These are phyloP conservation scores for Yarrowia sp. DNA, from an alignment of 805 yeast species.

Conservation along the genomic window DNA sequence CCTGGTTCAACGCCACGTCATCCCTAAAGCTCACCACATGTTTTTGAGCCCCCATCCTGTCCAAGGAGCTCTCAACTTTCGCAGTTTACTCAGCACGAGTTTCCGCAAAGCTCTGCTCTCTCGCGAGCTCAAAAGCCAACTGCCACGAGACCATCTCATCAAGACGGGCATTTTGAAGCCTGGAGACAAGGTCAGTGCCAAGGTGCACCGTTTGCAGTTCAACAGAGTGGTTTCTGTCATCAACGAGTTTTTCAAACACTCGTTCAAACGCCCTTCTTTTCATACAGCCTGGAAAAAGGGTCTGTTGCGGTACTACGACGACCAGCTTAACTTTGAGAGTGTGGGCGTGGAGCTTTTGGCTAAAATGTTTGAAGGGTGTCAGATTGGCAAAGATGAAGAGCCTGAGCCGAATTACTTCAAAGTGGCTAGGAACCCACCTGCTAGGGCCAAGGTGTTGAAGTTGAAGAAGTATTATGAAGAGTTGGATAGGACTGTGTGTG, in stretches of 20 bases:
- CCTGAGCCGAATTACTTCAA: constrained; percentile 16
- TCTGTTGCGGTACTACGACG: constrained; percentile 8
- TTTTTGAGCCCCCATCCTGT: constrained; percentile 12
- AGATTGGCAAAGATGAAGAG: constrained; percentile 17
- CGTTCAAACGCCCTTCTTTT: constrained; percentile 8
- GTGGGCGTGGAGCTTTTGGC: constrained; percentile 17
- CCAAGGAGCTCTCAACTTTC: neutral
- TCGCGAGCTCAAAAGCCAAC: constrained; percentile 5
- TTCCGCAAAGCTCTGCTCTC: constrained; percentile 2
- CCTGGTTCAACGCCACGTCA: neutral
- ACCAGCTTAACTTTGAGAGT: neutral
- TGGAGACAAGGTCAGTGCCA: constrained; percentile 3
- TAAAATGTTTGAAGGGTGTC: constrained; percentile 20
- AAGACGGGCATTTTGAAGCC: neutral
- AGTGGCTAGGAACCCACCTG: neutral
- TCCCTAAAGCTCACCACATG: neutral
- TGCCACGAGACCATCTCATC: neutral
- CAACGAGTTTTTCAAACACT: constrained; percentile 14
- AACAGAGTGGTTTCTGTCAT: constrained; percentile 14
- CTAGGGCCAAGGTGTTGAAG: constrained; percentile 19
- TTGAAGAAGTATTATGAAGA: constrained; percentile 3
- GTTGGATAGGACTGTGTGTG: neutral
- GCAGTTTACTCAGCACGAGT: neutral
- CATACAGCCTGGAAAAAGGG: constrained; percentile 20
- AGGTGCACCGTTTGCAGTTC: neutral